These are phyloP conservation scores for Trichoderma asperellum DNA, from an alignment of 2,329 filamentous ascomycete genomes.

Conservation along the genomic window DNA sequence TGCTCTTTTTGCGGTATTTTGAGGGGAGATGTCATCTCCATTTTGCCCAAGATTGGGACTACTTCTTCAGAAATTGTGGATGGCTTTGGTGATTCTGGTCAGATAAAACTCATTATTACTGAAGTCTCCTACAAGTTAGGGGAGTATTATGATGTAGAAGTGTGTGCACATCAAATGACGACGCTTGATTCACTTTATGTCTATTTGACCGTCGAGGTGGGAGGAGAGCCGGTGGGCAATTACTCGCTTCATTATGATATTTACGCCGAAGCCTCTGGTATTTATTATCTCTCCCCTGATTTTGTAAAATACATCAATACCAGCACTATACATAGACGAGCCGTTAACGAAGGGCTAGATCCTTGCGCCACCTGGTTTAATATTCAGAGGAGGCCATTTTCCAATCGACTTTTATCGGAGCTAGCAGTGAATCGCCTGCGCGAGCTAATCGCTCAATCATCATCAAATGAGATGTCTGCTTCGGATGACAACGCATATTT, in stretches of 20 bases:
- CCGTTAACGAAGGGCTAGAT: neutral
- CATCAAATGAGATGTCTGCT: neutral
- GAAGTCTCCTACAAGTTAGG: neutral
- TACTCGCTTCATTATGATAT: neutral
- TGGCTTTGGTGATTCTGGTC: neutral
- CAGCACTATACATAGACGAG: neutral
- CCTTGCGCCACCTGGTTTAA: neutral
- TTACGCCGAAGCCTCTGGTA: neutral
- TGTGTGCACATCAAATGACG: neutral
- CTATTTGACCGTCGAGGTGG: neutral
- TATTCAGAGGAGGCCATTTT: neutral
- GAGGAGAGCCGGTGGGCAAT: neutral
- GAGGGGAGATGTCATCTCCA: neutral
- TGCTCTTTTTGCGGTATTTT: neutral
- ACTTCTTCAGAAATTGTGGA: neutral
- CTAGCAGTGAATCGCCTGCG: neutral
- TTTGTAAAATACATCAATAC: neutral
- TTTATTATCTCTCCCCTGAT: neutral
- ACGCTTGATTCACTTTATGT: neutral
- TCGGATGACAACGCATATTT: neutral
- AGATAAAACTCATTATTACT: neutral
- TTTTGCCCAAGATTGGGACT: neutral
- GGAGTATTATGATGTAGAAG: neutral
- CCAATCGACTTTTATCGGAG: neutral
- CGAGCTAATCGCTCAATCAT: neutral